Evolutionary conservation across 192 early-diverging fungal species (phyloP).

Genomic region (Helicostylum pulchrum): DNA sequence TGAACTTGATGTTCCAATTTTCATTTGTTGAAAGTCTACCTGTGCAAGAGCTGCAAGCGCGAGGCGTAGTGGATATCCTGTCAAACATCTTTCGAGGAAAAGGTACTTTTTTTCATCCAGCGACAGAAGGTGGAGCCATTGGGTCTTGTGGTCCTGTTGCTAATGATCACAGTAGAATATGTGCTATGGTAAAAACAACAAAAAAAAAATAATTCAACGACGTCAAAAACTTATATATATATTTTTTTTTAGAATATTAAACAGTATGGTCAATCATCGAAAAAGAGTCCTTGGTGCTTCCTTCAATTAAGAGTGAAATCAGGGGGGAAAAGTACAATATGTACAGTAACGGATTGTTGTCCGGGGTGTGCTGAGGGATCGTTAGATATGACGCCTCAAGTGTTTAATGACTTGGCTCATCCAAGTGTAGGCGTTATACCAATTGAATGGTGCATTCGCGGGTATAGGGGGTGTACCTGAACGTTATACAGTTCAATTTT

Average conservation of each 20-base stretch:
- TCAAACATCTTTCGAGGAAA: constrained; percentile 23
- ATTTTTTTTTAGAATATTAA: constrained; percentile 5
- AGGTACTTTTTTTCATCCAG: constrained; percentile 45
- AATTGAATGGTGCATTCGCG: constrained; percentile 19
- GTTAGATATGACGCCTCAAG: constrained; percentile 19
- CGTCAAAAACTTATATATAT: background rate
- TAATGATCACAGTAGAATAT: constrained; percentile 40
- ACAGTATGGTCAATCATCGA: constrained; percentile 3
- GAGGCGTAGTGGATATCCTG: background rate
- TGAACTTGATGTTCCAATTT: no score
- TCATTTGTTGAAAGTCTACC: no score
- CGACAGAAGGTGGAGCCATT: constrained; percentile 19
- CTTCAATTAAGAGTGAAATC: constrained; percentile 27
- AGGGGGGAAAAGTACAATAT: constrained; percentile 32
- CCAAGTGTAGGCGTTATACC: constrained; percentile 2
- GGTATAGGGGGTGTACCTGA: background rate
- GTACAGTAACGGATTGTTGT: constrained; percentile 45
- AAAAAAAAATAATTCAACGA: no score
- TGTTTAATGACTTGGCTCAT: constrained; percentile 6
- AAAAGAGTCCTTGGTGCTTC: constrained; percentile 32
- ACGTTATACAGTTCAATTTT: background rate
- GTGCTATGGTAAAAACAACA: constrained; percentile 32
- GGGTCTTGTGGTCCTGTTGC: constrained; percentile 37
- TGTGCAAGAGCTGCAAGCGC: no score
- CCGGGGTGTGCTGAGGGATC: constrained; percentile 35